Percentiles rank a stretch among this genome's conserved stretches.
These are phyloP conservation scores for Fusarium caatingaense DNA, from an alignment of 2,329 filamentous ascomycete species.

Conservation along the genomic window DNA sequence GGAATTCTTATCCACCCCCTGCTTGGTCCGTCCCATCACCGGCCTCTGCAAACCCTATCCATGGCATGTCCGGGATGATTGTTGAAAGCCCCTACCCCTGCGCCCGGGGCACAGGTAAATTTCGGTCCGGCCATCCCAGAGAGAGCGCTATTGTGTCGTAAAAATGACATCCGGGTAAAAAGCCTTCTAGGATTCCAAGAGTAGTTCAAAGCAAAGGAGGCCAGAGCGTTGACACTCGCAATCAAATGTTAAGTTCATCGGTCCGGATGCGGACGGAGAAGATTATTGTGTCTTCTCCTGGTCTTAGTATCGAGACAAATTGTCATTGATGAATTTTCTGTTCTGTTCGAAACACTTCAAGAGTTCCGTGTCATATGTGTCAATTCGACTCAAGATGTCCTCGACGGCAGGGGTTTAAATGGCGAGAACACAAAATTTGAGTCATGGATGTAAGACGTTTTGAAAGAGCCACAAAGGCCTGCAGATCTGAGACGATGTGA, in stretches of 20 bases:
- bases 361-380: slow-evolving; percentile 7
- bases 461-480: slow-evolving; percentile 17
- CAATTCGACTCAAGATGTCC: slow-evolving; percentile 10
- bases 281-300: slow-evolving; percentile 3
- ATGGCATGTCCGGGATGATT: slow-evolving; percentile 35
- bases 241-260: slow-evolving; percentile 38
- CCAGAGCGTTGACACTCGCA: slow-evolving; percentile 39
- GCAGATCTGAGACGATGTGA: slow-evolving; percentile 42
- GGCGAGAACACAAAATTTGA: slow-evolving; percentile 16
- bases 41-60: slow-evolving; percentile 39
- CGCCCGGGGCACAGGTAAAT: slow-evolving; percentile 42
- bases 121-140: slow-evolving; percentile 42
- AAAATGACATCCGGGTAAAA: slow-evolving; percentile 40
- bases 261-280: slow-evolving; percentile 17
- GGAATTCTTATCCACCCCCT: slow-evolving; percentile 42
- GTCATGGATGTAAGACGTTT: slow-evolving; percentile 15
- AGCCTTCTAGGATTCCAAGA: slow-evolving; percentile 37
- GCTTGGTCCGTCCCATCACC: slow-evolving; percentile 31
- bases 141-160: slow-evolving; percentile 33
- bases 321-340: neutral
- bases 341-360: slow-evolving; percentile 4
- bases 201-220: slow-evolving; percentile 17
- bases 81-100: slow-evolving; percentile 33
- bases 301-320: slow-evolving; percentile 6
- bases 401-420: slow-evolving; percentile 16